Conservation (phyloP, 441 rosid genomes). For the Erodium chrysanthum region DNA sequence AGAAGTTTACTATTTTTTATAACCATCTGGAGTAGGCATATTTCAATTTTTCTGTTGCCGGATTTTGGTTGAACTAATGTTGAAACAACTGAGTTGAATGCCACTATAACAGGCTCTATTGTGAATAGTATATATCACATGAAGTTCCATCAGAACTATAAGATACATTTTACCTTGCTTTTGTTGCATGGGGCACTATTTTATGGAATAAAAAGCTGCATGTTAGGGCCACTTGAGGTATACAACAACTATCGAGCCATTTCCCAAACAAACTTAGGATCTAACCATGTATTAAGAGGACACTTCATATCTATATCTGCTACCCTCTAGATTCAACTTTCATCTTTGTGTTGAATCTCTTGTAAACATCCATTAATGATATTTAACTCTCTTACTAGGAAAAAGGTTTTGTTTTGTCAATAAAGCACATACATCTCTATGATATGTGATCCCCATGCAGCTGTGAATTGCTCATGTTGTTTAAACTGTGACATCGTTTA, state of each 20-base stretch:
- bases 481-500: slow-evolving; percentile 15
- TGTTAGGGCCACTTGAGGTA: not conserved
- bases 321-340: not conserved
- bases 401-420: not conserved
- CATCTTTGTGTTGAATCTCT: not conserved
- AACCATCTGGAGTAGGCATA: not conserved
- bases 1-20: not conserved
- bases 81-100: not conserved
- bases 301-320: not conserved
- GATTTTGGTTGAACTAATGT: not conserved
- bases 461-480: not conserved
- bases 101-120: not conserved
- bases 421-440: not conserved
- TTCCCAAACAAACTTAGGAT: not conserved
- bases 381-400: not conserved
- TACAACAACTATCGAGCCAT: not conserved
- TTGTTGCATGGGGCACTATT: not conserved
- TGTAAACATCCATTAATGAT: not conserved
- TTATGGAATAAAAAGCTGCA: not conserved
- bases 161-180: not conserved
- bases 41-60: not conserved
- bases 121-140: not conserved
- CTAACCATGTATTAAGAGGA: not conserved
- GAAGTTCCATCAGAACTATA: not conserved
- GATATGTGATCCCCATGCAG: not conserved